Conservation (phyloP, 352 stramenopile species). For the Discostella stelligera region DNA sequence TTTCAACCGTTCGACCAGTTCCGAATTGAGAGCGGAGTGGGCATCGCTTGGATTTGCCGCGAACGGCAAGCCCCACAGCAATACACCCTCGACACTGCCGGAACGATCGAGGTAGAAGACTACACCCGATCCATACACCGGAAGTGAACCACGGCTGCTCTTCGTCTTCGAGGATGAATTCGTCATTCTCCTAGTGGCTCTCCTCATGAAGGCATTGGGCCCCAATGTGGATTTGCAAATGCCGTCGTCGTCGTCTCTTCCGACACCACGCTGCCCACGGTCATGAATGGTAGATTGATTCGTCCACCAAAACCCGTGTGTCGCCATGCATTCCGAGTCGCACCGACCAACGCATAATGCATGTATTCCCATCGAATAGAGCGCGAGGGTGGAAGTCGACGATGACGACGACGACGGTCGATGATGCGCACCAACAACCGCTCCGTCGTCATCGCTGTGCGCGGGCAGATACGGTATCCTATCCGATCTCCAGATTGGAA, state of each 20-base stretch:
- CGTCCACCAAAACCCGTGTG: slow-evolving; percentile 79
- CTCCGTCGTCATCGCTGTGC: background rate
- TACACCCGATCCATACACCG: slow-evolving; percentile 72
- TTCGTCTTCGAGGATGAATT: background rate
- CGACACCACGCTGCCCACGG: background rate
- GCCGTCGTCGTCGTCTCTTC: background rate
- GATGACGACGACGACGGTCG: background rate
- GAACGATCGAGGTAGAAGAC: slow-evolving; percentile 73
- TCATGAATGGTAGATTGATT: slow-evolving; percentile 40
- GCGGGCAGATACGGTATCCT: slow-evolving; percentile 44
- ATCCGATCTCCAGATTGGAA: slow-evolving; percentile 76
- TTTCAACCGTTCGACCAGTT: slow-evolving; percentile 63
- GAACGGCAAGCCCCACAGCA: slow-evolving; percentile 79
- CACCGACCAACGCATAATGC: slow-evolving; percentile 72
- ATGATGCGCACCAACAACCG: background rate
- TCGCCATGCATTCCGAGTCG: slow-evolving; percentile 67
- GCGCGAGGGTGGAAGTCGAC: slow-evolving; percentile 34
- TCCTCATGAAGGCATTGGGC: slow-evolving; percentile 44
- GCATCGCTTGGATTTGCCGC: slow-evolving; percentile 30
- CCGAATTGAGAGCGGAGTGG: slow-evolving; percentile 46
- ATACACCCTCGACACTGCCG: slow-evolving; percentile 66
- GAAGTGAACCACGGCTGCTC: slow-evolving; percentile 22
- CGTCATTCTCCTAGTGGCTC: slow-evolving; percentile 26
- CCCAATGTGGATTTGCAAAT: slow-evolving; percentile 14
- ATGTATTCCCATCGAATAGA: slow-evolving; percentile 64